Evolutionary conservation across 768 basidiomycete genomes (phyloP).

Genomic region (Naganishia vaughanmartiniae): DNA sequence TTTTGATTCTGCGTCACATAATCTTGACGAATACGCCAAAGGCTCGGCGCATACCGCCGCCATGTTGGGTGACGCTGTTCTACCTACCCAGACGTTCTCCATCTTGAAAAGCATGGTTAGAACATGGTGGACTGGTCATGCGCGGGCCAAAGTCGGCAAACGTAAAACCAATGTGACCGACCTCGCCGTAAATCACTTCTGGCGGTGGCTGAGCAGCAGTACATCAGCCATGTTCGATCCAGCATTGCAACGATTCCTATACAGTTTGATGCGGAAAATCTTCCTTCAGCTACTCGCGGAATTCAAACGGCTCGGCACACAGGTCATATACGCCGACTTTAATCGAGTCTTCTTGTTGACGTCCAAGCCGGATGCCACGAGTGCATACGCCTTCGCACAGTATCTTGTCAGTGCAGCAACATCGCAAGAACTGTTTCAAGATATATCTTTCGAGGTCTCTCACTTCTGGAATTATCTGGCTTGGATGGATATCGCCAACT

Average conservation of each 20-base stretch:
- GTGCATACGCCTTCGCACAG: slow-evolving; percentile 90
- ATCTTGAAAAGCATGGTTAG: slow-evolving; percentile 85
- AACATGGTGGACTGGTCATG: slow-evolving; percentile 76
- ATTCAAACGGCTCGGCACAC: slow-evolving; percentile 88
- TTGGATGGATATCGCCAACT: slow-evolving; percentile 94
- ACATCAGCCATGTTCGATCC: slow-evolving; percentile 86
- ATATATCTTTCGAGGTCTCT: slow-evolving; percentile 78
- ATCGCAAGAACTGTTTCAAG: slow-evolving; percentile 91
- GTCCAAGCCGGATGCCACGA: slow-evolving; percentile 84
- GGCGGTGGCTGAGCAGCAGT: slow-evolving; percentile 90
- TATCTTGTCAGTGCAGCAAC: slow-evolving; percentile 92
- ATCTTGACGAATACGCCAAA: slow-evolving; percentile 80
- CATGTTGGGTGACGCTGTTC: slow-evolving; percentile 80
- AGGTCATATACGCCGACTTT: slow-evolving; percentile 91
- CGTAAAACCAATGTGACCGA: slow-evolving; percentile 60
- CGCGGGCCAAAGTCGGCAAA: slow-evolving; percentile 66
- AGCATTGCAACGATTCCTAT: slow-evolving; percentile 84
- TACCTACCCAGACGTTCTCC: slow-evolving; percentile 80
- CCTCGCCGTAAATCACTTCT: slow-evolving; percentile 79
- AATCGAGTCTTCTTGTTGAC: slow-evolving; percentile 85
- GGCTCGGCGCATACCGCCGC: slow-evolving; percentile 67
- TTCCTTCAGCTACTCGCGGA: slow-evolving; percentile 96
- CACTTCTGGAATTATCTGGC: slow-evolving; percentile 89
- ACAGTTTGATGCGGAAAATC: slow-evolving; percentile 94
- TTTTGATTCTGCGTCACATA: slow-evolving; percentile 88